These are phyloP conservation scores for Chrysosphaeria jannelii DNA, from an alignment of 2,329 filamentous ascomycete species.

Conservation along the genomic window DNA sequence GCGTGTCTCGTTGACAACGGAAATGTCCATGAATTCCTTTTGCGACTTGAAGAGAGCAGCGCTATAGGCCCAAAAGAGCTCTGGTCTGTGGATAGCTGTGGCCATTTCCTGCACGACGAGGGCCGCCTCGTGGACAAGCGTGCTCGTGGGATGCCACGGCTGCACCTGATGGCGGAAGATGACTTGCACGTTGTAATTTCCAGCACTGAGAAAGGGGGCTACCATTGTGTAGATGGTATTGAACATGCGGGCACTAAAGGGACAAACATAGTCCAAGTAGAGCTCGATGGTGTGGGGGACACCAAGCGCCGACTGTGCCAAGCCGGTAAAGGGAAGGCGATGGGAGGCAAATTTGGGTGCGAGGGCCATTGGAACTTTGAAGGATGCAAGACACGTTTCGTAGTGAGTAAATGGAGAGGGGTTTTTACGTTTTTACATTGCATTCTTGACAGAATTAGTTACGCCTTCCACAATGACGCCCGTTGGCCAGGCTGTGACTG, in stretches of 20 bases:
- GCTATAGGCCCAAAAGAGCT: slow-evolving; percentile 57
- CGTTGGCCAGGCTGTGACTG: slow-evolving; percentile 4
- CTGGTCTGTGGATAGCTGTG: slow-evolving; percentile 11
- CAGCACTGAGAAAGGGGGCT: slow-evolving; percentile 28
- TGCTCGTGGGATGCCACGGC: slow-evolving; percentile 78
- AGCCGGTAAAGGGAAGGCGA: slow-evolving; percentile 21
- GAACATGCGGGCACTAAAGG: slow-evolving; percentile 39
- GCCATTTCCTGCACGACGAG: slow-evolving; percentile 46
- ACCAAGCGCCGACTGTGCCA: slow-evolving; percentile 9
- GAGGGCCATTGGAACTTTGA: slow-evolving; percentile 50
- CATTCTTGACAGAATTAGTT: too few species aligned
- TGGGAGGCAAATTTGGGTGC: slow-evolving; percentile 50
- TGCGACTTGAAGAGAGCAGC: slow-evolving; percentile 34
- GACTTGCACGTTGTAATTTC: slow-evolving; percentile 33
- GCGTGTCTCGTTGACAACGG: slow-evolving; percentile 52
- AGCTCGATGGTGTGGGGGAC: slow-evolving; percentile 29
- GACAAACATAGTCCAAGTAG: slow-evolving; percentile 77
- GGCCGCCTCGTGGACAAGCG: slow-evolving; percentile 53
- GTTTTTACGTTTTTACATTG: too few species aligned
- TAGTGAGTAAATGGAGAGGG: too few species aligned
- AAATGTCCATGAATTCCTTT: slow-evolving; percentile 55
- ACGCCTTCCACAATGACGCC: too few species aligned
- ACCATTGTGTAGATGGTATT: slow-evolving; percentile 40
- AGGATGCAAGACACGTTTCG: too few species aligned
- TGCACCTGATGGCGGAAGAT: slow-evolving; percentile 82